phyloP scores from a whole-genome alignment of 768 basidiomycete genomes.

The Auricularia sp. region DNA sequence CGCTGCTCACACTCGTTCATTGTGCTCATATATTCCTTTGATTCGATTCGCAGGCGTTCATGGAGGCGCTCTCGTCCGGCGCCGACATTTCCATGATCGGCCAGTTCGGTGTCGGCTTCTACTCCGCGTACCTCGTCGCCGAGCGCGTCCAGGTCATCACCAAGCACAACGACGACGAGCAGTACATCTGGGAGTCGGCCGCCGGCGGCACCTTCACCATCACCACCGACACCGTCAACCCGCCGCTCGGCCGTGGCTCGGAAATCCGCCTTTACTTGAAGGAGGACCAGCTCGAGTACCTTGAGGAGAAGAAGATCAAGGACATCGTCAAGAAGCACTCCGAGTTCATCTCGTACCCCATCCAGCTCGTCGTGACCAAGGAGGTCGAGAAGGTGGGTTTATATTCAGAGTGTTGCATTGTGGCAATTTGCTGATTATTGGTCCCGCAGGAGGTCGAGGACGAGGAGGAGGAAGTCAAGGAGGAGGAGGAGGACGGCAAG shows the following conservation, averaged over 20 bases:
- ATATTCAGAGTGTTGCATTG: no score
- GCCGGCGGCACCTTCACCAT: constrained; percentile 99
- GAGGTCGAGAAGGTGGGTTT: constrained; percentile 93
- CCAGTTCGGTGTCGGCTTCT: constrained; percentile 99
- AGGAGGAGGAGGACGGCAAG: constrained; percentile 59
- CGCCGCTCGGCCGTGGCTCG: constrained; percentile 85
- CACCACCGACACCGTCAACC: constrained; percentile 84
- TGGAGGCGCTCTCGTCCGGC: constrained; percentile 91
- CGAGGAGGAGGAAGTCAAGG: constrained; percentile 66
- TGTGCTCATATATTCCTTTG: background rate
- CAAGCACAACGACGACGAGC: constrained; percentile 99
- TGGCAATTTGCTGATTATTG: background rate
- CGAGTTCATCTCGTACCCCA: constrained; percentile 99
- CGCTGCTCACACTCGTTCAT: background rate
- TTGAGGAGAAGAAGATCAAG: constrained; percentile 99
- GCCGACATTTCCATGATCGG: constrained; percentile 61
- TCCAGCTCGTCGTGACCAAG: constrained; percentile 96
- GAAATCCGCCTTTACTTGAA: constrained; percentile 90
- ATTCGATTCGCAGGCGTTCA: constrained; percentile 64
- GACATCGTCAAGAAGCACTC: constrained; percentile 99
- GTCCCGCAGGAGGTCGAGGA: constrained; percentile 71
- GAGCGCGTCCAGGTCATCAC: constrained; percentile 97
- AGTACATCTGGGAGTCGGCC: constrained; percentile 99
- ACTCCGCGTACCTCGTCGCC: constrained; percentile 98
- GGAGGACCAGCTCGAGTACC: constrained; percentile 97